phyloP scores from a whole-genome alignment of 352 stramenopile genomes.

The Pilasporangium apinafurcum region DNA sequence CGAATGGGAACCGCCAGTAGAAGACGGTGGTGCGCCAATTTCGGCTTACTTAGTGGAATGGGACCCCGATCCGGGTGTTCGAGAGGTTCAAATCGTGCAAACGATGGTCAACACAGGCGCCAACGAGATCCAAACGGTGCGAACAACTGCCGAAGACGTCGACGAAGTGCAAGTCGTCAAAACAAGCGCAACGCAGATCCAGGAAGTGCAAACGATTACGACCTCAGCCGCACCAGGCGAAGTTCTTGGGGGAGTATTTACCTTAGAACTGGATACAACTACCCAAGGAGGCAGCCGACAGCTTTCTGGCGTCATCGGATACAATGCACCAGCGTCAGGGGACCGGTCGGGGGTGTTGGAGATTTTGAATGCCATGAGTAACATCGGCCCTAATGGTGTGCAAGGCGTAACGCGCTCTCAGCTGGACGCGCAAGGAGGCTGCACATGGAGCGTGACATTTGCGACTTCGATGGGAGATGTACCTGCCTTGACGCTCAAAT shows the following conservation, averaged over 20 bases:
- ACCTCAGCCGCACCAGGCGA: slow-evolving; percentile 77
- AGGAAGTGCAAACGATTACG: slow-evolving; percentile 84
- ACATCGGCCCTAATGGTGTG: slow-evolving; percentile 52
- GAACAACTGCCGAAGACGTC: slow-evolving; percentile 75
- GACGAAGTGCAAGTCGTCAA: slow-evolving; percentile 88
- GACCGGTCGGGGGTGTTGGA: slow-evolving; percentile 46
- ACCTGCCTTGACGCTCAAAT: slow-evolving; percentile 51
- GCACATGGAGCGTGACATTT: slow-evolving; percentile 92
- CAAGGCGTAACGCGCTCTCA: slow-evolving; percentile 50
- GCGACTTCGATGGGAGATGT: slow-evolving; percentile 52
- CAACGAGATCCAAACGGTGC: slow-evolving; percentile 93
- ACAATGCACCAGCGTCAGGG: slow-evolving; percentile 50
- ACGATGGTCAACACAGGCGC: slow-evolving; percentile 78
- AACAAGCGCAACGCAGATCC: slow-evolving; percentile 49
- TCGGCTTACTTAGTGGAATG: slow-evolving; percentile 87
- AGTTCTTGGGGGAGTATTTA: slow-evolving; percentile 86
- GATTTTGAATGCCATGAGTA: slow-evolving; percentile 79
- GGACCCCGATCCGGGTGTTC: slow-evolving; percentile 85
- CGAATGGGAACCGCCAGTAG: slow-evolving; percentile 60
- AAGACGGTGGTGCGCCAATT: slow-evolving; percentile 71
- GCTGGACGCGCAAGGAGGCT: slow-evolving; percentile 80
- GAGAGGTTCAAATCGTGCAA: slow-evolving; percentile 85
- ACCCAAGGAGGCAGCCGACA: slow-evolving; percentile 79
- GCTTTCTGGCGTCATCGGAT: slow-evolving; percentile 90
- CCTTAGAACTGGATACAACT: slow-evolving; percentile 88